These are phyloP conservation scores for Schizonepeta tenuifolia DNA, from an alignment of 257 asterid genomes.

Conservation along the genomic window DNA sequence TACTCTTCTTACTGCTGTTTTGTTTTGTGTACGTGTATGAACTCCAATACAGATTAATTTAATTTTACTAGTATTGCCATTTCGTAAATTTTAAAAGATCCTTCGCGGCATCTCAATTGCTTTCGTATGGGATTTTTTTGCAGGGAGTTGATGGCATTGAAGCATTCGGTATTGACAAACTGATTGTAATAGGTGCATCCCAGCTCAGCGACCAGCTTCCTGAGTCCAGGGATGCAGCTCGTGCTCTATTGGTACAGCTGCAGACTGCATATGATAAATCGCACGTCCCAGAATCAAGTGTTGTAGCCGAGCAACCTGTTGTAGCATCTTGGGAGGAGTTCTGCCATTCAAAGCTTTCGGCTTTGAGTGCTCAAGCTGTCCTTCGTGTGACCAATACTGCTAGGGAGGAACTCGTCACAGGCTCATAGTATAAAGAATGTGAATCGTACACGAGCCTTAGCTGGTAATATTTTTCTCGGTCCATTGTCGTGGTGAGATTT, in stretches of 20 bases:
- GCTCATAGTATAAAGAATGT: slow-evolving; percentile 48
- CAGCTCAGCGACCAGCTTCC: slow-evolving; percentile 93
- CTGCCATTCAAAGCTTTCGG: slow-evolving; percentile 87
- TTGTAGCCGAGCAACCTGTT: slow-evolving; percentile 44
- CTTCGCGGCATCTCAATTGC: slow-evolving; percentile 16
- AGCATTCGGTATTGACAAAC: slow-evolving; percentile 77
- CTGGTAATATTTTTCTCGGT: slow-evolving; percentile 35
- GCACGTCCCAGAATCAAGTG: slow-evolving; percentile 36
- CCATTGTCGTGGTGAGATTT: slow-evolving; percentile 35
- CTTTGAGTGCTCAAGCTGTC: slow-evolving; percentile 87
- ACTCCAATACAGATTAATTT: neutral
- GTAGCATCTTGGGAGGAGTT: slow-evolving; percentile 75
- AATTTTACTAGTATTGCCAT: neutral
- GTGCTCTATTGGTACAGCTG: slow-evolving; percentile 73
- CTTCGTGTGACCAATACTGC: slow-evolving; percentile 80
- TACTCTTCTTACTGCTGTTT: neutral
- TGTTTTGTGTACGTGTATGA: neutral
- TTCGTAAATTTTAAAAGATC: neutral
- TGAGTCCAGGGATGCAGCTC: slow-evolving; percentile 94
- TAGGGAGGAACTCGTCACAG: slow-evolving; percentile 58
- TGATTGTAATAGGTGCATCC: slow-evolving; percentile 79
- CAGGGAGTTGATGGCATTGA: slow-evolving; percentile 83
- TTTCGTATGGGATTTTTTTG: slow-evolving; percentile 8
- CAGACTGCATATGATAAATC: slow-evolving; percentile 62
- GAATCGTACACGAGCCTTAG: slow-evolving; percentile 4